These are phyloP conservation scores for Toxicodendron radicans DNA, from an alignment of 345 rosid genomes.

Conservation along the genomic window DNA sequence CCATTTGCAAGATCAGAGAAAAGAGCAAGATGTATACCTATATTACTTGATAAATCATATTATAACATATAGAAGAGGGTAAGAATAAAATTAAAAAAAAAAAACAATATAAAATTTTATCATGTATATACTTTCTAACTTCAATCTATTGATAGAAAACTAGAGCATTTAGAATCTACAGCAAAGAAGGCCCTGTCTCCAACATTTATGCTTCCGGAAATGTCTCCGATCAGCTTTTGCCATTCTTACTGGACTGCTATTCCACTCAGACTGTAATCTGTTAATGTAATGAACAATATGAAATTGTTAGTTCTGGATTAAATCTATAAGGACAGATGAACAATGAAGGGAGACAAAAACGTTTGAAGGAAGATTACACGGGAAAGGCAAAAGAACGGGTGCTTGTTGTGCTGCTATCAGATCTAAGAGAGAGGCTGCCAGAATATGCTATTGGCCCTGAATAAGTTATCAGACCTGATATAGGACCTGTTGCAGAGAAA, in stretches of 20 bases:
- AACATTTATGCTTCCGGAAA: slow-evolving; percentile 50
- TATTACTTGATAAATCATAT: slow-evolving; percentile 14
- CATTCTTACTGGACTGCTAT: slow-evolving; percentile 90
- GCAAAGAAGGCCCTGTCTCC: slow-evolving; percentile 71
- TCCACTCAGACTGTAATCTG: slow-evolving; percentile 95
- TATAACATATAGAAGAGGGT: neutral
- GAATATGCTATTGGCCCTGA: slow-evolving; percentile 68
- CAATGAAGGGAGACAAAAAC: neutral
- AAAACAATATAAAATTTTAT: slow-evolving; percentile 16
- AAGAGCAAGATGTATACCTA: slow-evolving; percentile 14
- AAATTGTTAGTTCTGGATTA: neutral
- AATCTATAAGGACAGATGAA: neutral
- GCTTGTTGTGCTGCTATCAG: slow-evolving; percentile 93
- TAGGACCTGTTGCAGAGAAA: slow-evolving; percentile 64
- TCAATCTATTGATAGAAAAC: slow-evolving; percentile 34
- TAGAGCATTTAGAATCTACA: slow-evolving; percentile 75
- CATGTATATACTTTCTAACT: slow-evolving; percentile 15
- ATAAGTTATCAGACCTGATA: slow-evolving; percentile 59
- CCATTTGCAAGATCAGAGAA: neutral
- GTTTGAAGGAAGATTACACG: slow-evolving; percentile 37
- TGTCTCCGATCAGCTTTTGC: slow-evolving; percentile 63
- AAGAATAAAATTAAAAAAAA: neutral
- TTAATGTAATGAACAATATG: neutral
- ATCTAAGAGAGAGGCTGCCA: slow-evolving; percentile 79
- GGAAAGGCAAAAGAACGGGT: slow-evolving; percentile 96